phyloP scores from a whole-genome alignment of 164 flowering plant genomes.

The Echeveria elegans region DNA sequence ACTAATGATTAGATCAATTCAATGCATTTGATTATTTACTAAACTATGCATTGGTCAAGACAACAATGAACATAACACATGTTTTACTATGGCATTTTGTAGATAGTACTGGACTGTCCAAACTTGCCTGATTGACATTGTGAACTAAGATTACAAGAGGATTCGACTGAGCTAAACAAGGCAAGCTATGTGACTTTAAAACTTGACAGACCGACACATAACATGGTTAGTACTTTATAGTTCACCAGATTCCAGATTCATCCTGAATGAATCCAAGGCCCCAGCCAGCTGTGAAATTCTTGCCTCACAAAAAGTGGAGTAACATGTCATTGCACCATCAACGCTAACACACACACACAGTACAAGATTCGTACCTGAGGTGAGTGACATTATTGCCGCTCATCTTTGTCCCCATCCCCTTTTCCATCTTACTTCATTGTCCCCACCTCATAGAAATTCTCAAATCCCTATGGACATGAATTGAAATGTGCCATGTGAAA shows the following conservation, averaged over 20 bases:
- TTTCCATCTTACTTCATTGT: neutral
- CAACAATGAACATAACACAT: too few relatives aligned
- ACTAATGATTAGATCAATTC: too few relatives aligned
- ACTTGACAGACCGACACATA: too few relatives aligned
- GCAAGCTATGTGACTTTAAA: too few relatives aligned
- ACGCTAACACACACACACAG: neutral
- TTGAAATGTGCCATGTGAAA: neutral
- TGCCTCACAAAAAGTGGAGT: conserved; percentile 3
- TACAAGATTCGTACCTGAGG: conserved; percentile 1
- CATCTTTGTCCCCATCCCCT: neutral
- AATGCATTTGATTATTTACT: too few relatives aligned
- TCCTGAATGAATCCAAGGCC: neutral
- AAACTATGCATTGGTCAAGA: too few relatives aligned
- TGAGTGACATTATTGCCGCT: neutral
- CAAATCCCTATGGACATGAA: neutral
- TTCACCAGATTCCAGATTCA: neutral
- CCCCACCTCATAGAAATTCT: neutral
- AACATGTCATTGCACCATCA: conserved; percentile 2
- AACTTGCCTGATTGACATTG: too few relatives aligned
- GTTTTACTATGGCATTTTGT: too few relatives aligned
- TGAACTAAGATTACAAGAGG: neutral
- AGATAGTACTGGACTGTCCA: too few relatives aligned
- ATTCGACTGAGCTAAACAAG: neutral
- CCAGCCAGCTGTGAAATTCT: neutral
- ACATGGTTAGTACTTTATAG: too few relatives aligned